Base-by-base conservation (phyloP, 345 rosid genomes). In the Lagerstroemia speciosa region DNA sequence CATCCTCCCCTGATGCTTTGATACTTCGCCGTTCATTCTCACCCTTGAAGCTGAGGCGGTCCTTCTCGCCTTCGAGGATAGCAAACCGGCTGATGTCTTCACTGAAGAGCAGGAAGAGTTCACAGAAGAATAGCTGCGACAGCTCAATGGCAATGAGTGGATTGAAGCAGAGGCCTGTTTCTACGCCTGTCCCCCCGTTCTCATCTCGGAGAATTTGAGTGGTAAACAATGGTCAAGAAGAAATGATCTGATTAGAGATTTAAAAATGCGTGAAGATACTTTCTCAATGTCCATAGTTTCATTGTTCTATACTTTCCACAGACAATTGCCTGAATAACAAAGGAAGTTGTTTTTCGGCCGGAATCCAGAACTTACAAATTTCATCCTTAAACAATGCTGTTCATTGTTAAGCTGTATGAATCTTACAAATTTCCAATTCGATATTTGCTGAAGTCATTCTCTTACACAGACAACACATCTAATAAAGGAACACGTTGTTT, bases 51-150 rank as follows among this genome's bases (percentile, higher is more conserved):
- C 73, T 87, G 2, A 83, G 93, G 30, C 77, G 91, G 64, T 94
- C 98, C 19, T 88, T 91, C 76, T 94, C 99, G 7, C 99, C 96
- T 46, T 84, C 98, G 20, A 84, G 85, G 48, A 62, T 94, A 77
- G 93, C 92, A 3, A 84, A 61, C 77, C 84, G 86, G 73, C 69
- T 94, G 71, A 82, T 84, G 29, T 91, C 96, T 66, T 96, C 97
- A 36, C 70, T 86, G 86, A 94, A 88, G 82, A 80, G 83, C 77
- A 86, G 86, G 69, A 94, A 78, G 80, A 71, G 58, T 66, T 76
- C 84, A 19, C 81, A 74, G 57, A 85, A 74, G 71, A 68, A 41
- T 20, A 57, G 62, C 75, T 81, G 53, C 69, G 84, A 83, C 77
- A 87, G 78, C 45, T 45, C 52, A 50, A 71, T 71, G 41, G 34